Percentiles rank a stretch among this genome's conserved stretches.
These are phyloP conservation scores for Hyaloperonospora arabidopsidis DNA, from an alignment of 352 stramenopile genomes.

Conservation along the genomic window DNA sequence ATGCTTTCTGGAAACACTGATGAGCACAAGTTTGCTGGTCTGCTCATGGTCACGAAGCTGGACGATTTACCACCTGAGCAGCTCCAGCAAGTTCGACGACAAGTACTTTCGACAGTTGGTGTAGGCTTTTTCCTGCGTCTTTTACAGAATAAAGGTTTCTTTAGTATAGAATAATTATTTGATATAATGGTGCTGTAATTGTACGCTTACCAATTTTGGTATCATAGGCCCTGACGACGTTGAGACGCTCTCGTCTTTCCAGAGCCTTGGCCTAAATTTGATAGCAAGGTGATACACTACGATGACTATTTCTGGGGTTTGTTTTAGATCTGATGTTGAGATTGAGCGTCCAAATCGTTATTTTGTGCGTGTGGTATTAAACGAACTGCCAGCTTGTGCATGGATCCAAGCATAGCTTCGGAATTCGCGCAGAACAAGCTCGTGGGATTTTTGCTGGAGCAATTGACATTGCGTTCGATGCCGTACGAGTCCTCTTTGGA, in stretches of 20 bases:
- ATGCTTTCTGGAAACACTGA: slow-evolving; percentile 66
- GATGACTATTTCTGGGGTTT: background rate
- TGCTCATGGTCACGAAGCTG: slow-evolving; percentile 85
- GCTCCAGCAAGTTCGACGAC: slow-evolving; percentile 41
- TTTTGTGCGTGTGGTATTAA: slow-evolving; percentile 1
- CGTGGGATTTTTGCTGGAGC: slow-evolving; percentile 45
- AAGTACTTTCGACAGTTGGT: slow-evolving; percentile 60
- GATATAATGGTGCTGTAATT: background rate
- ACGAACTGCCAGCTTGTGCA: slow-evolving; percentile 48
- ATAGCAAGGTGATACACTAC: slow-evolving; percentile 53
- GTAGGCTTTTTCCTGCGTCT: slow-evolving; percentile 69
- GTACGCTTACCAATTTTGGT: slow-evolving; percentile 1
- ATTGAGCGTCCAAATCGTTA: background rate
- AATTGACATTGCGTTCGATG: slow-evolving; percentile 28
- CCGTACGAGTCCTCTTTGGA: slow-evolving; percentile 31
- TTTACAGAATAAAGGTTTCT: slow-evolving; percentile 61
- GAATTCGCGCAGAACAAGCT: slow-evolving; percentile 64
- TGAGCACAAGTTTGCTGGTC: slow-evolving; percentile 82
- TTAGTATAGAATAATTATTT: background rate
- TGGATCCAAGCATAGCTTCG: slow-evolving; percentile 35
- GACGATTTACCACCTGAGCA: slow-evolving; percentile 32
- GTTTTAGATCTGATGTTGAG: background rate
- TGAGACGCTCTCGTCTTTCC: slow-evolving; percentile 60
- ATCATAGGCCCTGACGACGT: slow-evolving; percentile 35
- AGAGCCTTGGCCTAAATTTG: slow-evolving; percentile 67